These are phyloP conservation scores for Dimocarpus longan DNA, from an alignment of 345 rosid species.

Conservation along the genomic window DNA sequence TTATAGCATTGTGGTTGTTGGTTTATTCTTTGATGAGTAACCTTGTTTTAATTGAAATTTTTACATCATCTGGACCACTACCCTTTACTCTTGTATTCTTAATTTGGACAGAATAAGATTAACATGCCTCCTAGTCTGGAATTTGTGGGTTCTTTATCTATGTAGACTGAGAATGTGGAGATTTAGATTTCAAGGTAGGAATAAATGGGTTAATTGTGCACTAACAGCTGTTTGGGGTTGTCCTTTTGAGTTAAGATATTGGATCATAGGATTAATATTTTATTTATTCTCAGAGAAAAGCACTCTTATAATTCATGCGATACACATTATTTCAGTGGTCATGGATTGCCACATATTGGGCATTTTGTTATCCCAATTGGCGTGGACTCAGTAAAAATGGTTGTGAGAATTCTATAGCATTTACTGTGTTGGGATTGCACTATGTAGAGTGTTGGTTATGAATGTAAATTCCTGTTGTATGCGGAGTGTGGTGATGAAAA, in stretches of 20 bases:
- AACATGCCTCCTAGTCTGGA: not conserved
- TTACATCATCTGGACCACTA: not conserved
- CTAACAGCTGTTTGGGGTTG: not conserved
- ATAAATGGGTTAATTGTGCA: not conserved
- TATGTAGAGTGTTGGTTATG: not conserved
- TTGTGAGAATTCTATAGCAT: not conserved
- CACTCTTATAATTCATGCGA: not conserved
- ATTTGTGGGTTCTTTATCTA: not conserved
- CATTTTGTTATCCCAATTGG: not conserved
- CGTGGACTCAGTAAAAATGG: not conserved
- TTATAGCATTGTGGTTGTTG: not conserved
- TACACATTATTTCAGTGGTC: not conserved
- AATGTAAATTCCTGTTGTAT: not conserved
- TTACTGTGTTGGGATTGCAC: not conserved
- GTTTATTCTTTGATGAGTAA: not conserved
- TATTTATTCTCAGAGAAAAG: not conserved
- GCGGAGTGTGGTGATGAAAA: not conserved
- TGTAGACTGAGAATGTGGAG: not conserved
- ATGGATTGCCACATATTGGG: not conserved
- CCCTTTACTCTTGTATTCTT: not conserved
- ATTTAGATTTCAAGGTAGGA: conserved; percentile 7
- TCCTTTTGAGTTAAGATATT: not conserved
- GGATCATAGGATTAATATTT: conserved; percentile 1
- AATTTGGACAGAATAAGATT: not conserved
- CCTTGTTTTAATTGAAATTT: not conserved